Evolutionary conservation across 129 eudicot species (phyloP).

Genomic region (Escallonia rubra): DNA sequence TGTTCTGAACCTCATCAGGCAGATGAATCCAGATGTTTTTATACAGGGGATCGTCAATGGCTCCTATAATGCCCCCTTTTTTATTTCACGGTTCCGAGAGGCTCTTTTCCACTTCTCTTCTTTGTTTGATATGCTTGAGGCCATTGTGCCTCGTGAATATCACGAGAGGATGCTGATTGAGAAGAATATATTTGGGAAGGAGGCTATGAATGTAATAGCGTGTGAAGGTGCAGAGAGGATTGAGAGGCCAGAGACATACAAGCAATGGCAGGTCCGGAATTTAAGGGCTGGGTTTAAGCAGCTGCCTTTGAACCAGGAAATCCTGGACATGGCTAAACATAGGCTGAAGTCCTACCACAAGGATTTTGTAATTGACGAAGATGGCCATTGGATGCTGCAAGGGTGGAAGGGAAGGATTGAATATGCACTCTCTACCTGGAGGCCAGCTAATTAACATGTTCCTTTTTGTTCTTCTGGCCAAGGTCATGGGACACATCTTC

Average conservation of each 20-base stretch:
- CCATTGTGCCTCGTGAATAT: conserved; percentile 48
- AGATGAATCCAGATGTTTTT: conserved; percentile 55
- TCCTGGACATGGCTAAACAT: conserved; percentile 48
- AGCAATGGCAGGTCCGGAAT: conserved; percentile 74
- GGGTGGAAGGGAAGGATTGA: conserved; percentile 85
- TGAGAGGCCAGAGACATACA: conserved; percentile 78
- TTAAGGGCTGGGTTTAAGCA: conserved; percentile 57
- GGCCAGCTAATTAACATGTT: conserved; percentile 15
- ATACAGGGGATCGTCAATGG: conserved; percentile 68
- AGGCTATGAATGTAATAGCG: conserved; percentile 80
- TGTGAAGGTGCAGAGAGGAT: conserved; percentile 86
- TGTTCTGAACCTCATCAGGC: conserved; percentile 48
- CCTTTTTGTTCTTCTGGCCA: conserved; percentile 5
- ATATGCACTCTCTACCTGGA: conserved; percentile 60
- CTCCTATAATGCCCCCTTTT: conserved; percentile 69
- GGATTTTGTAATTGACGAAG: conserved; percentile 72
- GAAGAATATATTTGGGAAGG: conserved; percentile 54
- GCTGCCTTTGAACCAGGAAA: conserved; percentile 55
- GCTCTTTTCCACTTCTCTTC: conserved; percentile 75
- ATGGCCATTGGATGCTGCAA: conserved; percentile 73
- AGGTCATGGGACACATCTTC: conserved; percentile 1
- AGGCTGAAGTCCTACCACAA: conserved; percentile 52
- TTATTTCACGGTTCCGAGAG: conserved; percentile 69
- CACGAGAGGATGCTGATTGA: conserved; percentile 61
- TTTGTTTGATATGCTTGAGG: conserved; percentile 76